phyloP scores from a whole-genome alignment of 345 rosid species.

The Aquilaria malaccensis region DNA sequence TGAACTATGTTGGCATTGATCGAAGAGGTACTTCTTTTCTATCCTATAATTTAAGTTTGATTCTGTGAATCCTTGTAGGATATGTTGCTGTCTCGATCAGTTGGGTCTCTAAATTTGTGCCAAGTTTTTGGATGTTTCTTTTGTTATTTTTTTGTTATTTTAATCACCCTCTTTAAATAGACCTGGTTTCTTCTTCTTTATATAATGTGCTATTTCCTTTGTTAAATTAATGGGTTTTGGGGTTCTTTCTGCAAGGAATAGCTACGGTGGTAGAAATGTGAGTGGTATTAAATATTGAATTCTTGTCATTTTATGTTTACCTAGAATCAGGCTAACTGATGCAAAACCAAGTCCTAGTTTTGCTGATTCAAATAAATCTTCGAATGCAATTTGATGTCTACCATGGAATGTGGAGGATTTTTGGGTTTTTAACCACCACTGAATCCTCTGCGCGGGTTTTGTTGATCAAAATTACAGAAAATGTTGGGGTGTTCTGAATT shows the following conservation, averaged over 20 bases:
- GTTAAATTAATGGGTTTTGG: no score
- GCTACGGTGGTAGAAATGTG: no score
- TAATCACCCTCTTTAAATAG: background rate
- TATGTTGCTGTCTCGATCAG: no score
- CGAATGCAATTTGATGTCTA: constrained; percentile 1
- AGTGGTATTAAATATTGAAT: no score
- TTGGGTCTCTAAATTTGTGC: background rate
- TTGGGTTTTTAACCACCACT: constrained; percentile 8
- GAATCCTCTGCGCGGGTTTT: constrained; percentile 13
- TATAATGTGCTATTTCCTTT: background rate
- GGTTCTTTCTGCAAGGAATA: no score
- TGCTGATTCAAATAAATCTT: background rate
- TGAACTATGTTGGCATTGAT: constrained; percentile 18
- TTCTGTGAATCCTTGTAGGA: background rate
- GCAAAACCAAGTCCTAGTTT: background rate
- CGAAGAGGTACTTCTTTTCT: constrained; percentile 18
- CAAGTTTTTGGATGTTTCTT: background rate
- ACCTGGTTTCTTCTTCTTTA: background rate
- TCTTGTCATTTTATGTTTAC: no score
- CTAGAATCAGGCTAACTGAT: background rate
- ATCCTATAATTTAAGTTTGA: constrained; percentile 2
- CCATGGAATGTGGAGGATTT: background rate
- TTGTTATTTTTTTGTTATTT: background rate
- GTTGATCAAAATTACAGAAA: constrained; percentile 8
- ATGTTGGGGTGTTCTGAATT: constrained; percentile 18